Base-by-base conservation (phyloP, 768 basidiomycete genomes). In the Agrocybe chaxingu region DNA sequence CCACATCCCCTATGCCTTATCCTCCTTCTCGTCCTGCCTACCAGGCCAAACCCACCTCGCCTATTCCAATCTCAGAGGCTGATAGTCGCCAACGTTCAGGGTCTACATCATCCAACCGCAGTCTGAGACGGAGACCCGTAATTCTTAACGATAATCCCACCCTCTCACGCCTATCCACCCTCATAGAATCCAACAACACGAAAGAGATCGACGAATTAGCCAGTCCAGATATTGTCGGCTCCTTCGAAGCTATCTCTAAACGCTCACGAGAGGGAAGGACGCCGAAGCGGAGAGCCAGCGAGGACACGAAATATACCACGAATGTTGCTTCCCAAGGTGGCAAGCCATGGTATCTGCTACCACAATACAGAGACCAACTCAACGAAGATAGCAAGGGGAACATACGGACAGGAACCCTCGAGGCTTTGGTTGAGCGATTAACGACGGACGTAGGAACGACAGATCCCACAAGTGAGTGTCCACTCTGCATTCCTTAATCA, bases 391-490 rank as follows among this genome's bases (percentile, higher is more conserved):
- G 72, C 33, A 85, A 88, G 47, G 87, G 89, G 1, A 67, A 73
- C 33, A 77, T 92, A 45, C 78, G 78, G 48, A 79, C 78, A 13
- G 93, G 87, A 3, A 87, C 88, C 0, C 63, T 92, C 18, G 69
- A 72, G 5, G 91, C 87, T 4, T 70, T 94, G 31, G 79, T 92
- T 9, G 88, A 88, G 63, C 75, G 79, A 40, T 66, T 94, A 38
- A 83, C 85, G 1, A 72, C 76, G 11, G 70, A 72, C 52, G 56
- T 60, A 18, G 57, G 58, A 16, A 61, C 61, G 18, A 59, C 60
- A 9, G 82, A 85, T 63, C 73, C 77, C 5, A 71, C 76, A 12
- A 78, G 87, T 80, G 68, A 67, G 85, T 76, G 36, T 57, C 50
- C 43, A 34, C 37, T 47, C 18, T 30, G 13, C 41, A 13, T 37